Evolutionary conservation across 768 basidiomycete genomes (phyloP).

Genomic region (Paxillus ammoniavirescens): DNA sequence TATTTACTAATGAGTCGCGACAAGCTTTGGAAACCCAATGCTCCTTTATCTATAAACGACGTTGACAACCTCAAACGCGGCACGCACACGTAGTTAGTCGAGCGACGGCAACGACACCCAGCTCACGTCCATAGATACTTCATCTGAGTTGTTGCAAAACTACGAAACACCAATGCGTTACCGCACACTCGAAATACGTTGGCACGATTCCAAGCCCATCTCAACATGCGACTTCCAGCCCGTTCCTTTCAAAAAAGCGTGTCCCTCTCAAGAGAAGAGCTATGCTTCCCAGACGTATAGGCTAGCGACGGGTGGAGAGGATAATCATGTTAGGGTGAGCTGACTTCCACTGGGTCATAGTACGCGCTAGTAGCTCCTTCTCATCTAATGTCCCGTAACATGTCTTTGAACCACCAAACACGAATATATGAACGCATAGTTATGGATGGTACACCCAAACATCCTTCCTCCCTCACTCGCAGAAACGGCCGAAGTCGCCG

Average conservation of each 20-base stretch:
- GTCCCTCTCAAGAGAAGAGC: slow-evolving; percentile 54
- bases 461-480: slow-evolving; percentile 66
- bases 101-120: slow-evolving; percentile 7
- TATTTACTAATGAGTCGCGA: not conserved
- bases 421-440: slow-evolving; percentile 38
- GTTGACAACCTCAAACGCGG: slow-evolving; percentile 4
- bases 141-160: slow-evolving; percentile 1
- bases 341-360: slow-evolving; percentile 4
- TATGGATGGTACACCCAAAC: slow-evolving; percentile 96
- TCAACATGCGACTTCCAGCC: slow-evolving; percentile 97
- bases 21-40: not conserved
- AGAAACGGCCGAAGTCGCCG: slow-evolving; percentile 31
- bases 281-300: slow-evolving; percentile 78
- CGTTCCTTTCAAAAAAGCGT: slow-evolving; percentile 75
- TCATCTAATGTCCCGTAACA: not conserved
- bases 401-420: not conserved
- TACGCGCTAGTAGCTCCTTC: slow-evolving; percentile 8
- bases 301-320: slow-evolving; percentile 93
- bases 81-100: not conserved
- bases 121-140: not conserved
- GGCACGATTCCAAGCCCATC: slow-evolving; percentile 96
- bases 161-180: slow-evolving; percentile 60
- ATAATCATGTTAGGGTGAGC: slow-evolving; percentile 94
- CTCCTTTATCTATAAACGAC: slow-evolving; percentile 7
- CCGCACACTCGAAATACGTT: slow-evolving; percentile 89